Conservation (phyloP, 2,329 filamentous ascomycete species). For the Stemphylium beticola region DNA sequence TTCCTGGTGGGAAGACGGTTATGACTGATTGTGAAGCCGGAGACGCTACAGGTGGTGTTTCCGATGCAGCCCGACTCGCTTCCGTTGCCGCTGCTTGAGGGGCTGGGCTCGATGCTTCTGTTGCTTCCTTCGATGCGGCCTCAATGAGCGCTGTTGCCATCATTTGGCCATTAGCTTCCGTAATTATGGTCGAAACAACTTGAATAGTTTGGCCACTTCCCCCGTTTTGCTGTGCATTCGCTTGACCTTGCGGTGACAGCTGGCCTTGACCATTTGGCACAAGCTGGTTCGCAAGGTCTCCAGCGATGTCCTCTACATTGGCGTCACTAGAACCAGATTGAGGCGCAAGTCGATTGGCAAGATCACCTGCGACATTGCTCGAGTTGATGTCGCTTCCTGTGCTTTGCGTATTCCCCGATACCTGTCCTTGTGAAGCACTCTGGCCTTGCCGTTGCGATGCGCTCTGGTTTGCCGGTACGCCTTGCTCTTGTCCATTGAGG, state of each 20-base stretch:
- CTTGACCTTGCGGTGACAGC: constrained; percentile 8
- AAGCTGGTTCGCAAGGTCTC: constrained; percentile 13
- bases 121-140: constrained; percentile 12
- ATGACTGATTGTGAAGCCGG: not conserved
- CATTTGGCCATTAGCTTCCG: constrained; percentile 14
- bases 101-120: not conserved
- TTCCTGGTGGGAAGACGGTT: constrained; percentile 3
- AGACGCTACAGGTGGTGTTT: not conserved
- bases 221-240: not conserved
- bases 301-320: constrained; percentile 7
- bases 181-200: constrained; percentile 12
- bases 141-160: constrained; percentile 12
- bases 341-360: constrained; percentile 10
- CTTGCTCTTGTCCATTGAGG: constrained; percentile 18
- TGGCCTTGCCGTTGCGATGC: constrained; percentile 14
- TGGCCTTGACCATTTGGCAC: constrained; percentile 12
- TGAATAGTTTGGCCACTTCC: constrained; percentile 11
- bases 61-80: not conserved
- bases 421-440: not conserved
- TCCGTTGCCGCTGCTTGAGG: not conserved
- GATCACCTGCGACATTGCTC: constrained; percentile 1
- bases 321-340: not conserved
- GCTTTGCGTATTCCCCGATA: not conserved
- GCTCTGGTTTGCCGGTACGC: constrained; percentile 14
- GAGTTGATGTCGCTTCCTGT: constrained; percentile 8